phyloP scores from a whole-genome alignment of 352 stramenopile species.

The Phytophthora meadii region DNA sequence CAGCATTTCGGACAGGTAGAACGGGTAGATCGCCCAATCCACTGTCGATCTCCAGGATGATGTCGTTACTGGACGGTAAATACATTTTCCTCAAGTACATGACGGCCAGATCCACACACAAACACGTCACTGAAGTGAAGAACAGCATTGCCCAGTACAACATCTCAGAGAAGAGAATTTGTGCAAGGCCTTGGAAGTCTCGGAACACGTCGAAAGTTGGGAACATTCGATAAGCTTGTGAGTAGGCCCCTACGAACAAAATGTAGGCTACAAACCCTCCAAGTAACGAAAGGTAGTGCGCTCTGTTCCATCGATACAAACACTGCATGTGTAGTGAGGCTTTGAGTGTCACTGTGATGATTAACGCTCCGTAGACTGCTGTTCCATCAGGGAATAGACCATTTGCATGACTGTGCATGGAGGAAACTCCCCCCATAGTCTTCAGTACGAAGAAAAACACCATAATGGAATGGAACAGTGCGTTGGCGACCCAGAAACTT shows the following conservation, averaged over 20 bases:
- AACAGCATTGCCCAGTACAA: constrained; percentile 75
- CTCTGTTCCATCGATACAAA: constrained; percentile 74
- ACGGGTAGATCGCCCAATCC: constrained; percentile 50
- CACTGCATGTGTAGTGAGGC: constrained; percentile 78
- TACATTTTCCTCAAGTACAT: constrained; percentile 89
- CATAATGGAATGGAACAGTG: constrained; percentile 74
- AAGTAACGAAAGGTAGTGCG: constrained; percentile 77
- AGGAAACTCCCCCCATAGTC: constrained; percentile 50
- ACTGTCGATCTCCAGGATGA: constrained; percentile 87
- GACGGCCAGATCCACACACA: constrained; percentile 68
- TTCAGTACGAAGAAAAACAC: constrained; percentile 76
- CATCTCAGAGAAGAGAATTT: constrained; percentile 60
- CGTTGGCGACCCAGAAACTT: constrained; percentile 75
- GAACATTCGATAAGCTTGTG: constrained; percentile 66
- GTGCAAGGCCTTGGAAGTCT: constrained; percentile 72
- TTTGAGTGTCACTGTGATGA: constrained; percentile 82
- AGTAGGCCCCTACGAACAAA: constrained; percentile 77
- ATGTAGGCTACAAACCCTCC: constrained; percentile 70
- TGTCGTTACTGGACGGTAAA: constrained; percentile 81
- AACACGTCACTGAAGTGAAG: constrained; percentile 66
- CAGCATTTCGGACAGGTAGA: constrained; percentile 18
- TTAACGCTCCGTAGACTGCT: constrained; percentile 79
- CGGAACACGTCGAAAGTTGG: constrained; percentile 76
- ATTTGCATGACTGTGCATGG: constrained; percentile 49
- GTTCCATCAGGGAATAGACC: constrained; percentile 79